Base-by-base conservation (phyloP, 148 eudicot genomes). In the Polygonum maritimum region DNA sequence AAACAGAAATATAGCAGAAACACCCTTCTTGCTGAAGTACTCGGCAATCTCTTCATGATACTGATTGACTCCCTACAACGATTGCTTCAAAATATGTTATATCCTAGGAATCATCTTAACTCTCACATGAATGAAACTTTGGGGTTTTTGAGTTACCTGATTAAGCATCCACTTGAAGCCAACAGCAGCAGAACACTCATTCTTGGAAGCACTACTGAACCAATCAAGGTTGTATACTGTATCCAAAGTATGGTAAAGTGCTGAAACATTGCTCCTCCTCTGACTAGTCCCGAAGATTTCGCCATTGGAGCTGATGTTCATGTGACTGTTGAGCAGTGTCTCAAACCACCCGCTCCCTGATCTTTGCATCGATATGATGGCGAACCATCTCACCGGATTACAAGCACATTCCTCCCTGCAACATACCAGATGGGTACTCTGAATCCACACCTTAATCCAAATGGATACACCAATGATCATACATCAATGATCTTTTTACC, bases 271-370 rank as follows among this genome's bases (percentile, higher is more conserved):
- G 38, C 72, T 86, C 71, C 92, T 81, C 78, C 97, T 83, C 19
- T 79, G 83, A 58, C 78, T 88, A 1, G 69, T 77, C 0, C 81
- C 79, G 38, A 92, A 82, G 14, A 92, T 87, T 80, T 92, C 97
- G 0, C 97, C 92, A 63, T 90, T 92, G 0, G 89, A 92, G 84
- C 94, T 92, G 49, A 92, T 84, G 40, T 92, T 89, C 0, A 82
- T 77, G 82, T 92, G 97, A 73, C 89, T 92, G 19, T 92, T 92
- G 26, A 92, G 62, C 83, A 92, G 81, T n/a, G 97, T 92, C 75
- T 89, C 97, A 18, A 92, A 92, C 97, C 97, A 92, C 73, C 97
- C 97, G 55, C 97, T 91, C 72, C 97, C 97, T 2, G 97, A 91
- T 76, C 97, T 89, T 80, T 92, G 97, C 97, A 87, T 92, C 16